Evolutionary conservation across 176 grass and related monocot genomes (phyloP), one percentile per base, ranked within the genome.

Genomic region (Oryza australiensis): DNA sequence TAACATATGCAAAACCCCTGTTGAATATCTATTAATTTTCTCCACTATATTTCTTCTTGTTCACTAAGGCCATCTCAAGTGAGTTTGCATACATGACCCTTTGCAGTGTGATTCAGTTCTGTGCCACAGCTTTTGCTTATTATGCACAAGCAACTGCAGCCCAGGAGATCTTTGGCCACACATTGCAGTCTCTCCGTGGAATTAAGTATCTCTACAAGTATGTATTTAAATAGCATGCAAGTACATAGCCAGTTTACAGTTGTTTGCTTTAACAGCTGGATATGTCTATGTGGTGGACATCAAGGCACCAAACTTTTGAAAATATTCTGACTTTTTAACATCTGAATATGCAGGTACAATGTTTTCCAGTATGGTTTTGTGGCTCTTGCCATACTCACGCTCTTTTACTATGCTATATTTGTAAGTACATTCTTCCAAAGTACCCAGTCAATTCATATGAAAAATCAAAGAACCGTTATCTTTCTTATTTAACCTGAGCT

Each of bases 121-220:
- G 97, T 45, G 91, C 96, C 68, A 99, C 97, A 18, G 97, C 97
- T 67, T 99, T 99, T 76, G 97, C 87, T 46, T 95, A 99, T 75
- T 99, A 99, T 78, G 86, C 97, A 59, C 97, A 94, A 96, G 97
- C 97, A 78, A 99, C 97, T 72, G 97, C 97, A 67, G 97, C 97
- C 72, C 93, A 99, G 86, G 97, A 99, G 77, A 99, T 99, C 63
- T 99, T 99, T 80, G 97, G 91, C 37, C 93, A 99, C 83, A 99
- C 97, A 15, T 46, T 99, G 73, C 81, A 94, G 82, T 96, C 97
- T 73, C 84, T 99, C 33, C 91, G 91, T 29, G 97, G 97, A 94
- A 99, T 99, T 48, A 99, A 99, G 67, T 99, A 99, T 70, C 91
- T 99, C 27, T 99, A 99, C 93, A 99, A 96, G 97, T 99, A 73